Evolutionary conservation across 257 asterid species (phyloP), one percentile per base, ranked within the genome.

Genomic region (Rubia yunnanensis): DNA sequence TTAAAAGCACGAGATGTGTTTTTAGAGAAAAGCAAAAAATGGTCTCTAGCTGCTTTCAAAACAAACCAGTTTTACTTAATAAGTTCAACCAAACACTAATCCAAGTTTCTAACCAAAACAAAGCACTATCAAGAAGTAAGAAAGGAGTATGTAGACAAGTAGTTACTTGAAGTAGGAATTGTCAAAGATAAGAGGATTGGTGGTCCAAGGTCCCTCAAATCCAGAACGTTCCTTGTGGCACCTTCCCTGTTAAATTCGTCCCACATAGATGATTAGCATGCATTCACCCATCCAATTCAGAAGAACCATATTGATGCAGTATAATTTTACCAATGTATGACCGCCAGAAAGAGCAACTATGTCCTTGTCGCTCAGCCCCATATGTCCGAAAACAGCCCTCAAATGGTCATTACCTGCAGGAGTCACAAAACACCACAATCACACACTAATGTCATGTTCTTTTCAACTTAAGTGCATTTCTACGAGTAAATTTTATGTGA

Each of bases 161-260:
- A 44, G 81, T 55, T 82, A 86, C 95, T 46, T 83, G 54, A 89
- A 89, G 79, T 83, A 89, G 27, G 95, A 63, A 65, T 89, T 85
- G 48, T 89, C 96, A 38, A 89, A 89, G 64, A 83, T 78, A 61
- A 89, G 96, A 41, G 96, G 95, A 66, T 87, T 89, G 46, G 73
- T 7, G 4, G 96, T 89, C 96, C 95, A 89, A 30, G 88, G 80
- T 38, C 96, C 96, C 75, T 89, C 96, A 59, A 82, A 86, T 65
- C 96, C 96, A 7, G 94, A 89, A 11, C 94, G 87, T 52, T 89
- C 95, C 81, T 82, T 77, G 81, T 87, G 96, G 83, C 95, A 86
- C 69, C 94, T 81, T 66, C 91, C 96, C 95, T 85, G 79, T 62
- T 63, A 8, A 30, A 18, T 18, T 38, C 17, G 4, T 5, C 3